Base-by-base conservation (phyloP, 1,284 basidiomycete genomes). In the Sporisorium graminicola region DNA sequence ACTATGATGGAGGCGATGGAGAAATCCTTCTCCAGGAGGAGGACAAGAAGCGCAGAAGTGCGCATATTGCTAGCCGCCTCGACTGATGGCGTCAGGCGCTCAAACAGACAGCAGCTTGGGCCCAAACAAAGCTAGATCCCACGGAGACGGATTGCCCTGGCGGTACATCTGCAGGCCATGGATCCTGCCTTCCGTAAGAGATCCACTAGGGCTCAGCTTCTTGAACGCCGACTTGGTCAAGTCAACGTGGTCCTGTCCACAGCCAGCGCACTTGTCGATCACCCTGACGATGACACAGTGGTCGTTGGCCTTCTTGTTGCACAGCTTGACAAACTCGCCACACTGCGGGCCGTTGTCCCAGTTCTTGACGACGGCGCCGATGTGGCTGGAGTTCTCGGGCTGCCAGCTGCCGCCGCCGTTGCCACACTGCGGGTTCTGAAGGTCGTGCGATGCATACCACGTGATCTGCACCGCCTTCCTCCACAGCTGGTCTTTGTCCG, bases 201-300 rank as follows among this genome's bases (percentile, higher is more conserved):
- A 72, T 5, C 78, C 78, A 9, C 72, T 77, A 0, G 75, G 74
- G 24, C 78, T 69, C 18, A 85, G 69, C 50, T 69, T 71, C 66
- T 80, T 76, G 69, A 85, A 85, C 18, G 82, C 82, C 9, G 68
- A 69, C 71, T 83, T 83, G 42, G 83, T 80, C 31, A 85, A 57
- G 63, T 85, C 82, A 18, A 85, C 70, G 52, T 79, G 75, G 64
- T 74, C 55, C n/a, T 65, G 13, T 1, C 58, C 67, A 62, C 83
- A 85, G 18, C 79, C 83, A 2, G 75, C 81, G 68, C 83, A 85
- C 64, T 81, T 64, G 66, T 85, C 82, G n/a, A 85, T 75, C 24
- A 83, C 72, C 43, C 83, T 77, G 2, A 85, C 82, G 35, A 50
- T 22, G 9, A 78, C 65, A 55, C 78, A 81, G 37, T 66, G 62